Conservation (phyloP, 805 yeast species). For the Candida palmyrensis region DNA sequence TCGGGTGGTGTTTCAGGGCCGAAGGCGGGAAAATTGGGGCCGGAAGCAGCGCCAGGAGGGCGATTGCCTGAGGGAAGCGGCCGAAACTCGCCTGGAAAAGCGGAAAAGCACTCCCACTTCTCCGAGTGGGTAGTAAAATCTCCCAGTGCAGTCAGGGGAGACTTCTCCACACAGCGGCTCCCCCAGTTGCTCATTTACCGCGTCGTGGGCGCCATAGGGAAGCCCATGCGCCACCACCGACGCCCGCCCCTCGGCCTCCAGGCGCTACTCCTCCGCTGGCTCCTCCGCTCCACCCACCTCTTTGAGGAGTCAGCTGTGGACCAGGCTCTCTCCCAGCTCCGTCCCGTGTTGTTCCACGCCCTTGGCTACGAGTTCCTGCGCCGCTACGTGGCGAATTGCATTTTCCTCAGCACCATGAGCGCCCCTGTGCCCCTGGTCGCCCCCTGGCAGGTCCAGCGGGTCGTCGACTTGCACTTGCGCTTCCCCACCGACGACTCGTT, state of each 20-base stretch:
- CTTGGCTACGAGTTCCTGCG: slow-evolving; percentile 22
- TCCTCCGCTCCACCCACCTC: neutral
- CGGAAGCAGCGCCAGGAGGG: too few relatives aligned
- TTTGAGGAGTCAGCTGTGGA: neutral
- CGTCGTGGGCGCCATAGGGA: slow-evolving; percentile 2
- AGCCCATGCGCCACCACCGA: slow-evolving; percentile 1
- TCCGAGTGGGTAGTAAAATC: too few relatives aligned
- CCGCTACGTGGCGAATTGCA: slow-evolving; percentile 15
- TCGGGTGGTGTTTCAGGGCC: too few relatives aligned
- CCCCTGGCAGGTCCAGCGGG: slow-evolving; percentile 26
- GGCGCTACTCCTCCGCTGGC: neutral
- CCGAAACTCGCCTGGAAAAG: too few relatives aligned
- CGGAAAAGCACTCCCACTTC: too few relatives aligned
- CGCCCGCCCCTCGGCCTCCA: neutral
- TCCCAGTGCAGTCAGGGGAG: too few relatives aligned
- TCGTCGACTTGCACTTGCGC: slow-evolving; percentile 19
- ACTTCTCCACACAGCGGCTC: too few relatives aligned
- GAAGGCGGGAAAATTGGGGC: too few relatives aligned
- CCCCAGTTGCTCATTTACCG: too few relatives aligned
- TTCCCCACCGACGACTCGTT: slow-evolving; percentile 29
- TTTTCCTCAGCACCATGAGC: slow-evolving; percentile 10
- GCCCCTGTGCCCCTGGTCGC: neutral
- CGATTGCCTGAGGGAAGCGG: too few relatives aligned
- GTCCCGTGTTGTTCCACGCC: slow-evolving; percentile 13
- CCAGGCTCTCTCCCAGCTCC: neutral